Conservation (phyloP, 1,284 basidiomycete species). For the Puccinia novopanici region DNA sequence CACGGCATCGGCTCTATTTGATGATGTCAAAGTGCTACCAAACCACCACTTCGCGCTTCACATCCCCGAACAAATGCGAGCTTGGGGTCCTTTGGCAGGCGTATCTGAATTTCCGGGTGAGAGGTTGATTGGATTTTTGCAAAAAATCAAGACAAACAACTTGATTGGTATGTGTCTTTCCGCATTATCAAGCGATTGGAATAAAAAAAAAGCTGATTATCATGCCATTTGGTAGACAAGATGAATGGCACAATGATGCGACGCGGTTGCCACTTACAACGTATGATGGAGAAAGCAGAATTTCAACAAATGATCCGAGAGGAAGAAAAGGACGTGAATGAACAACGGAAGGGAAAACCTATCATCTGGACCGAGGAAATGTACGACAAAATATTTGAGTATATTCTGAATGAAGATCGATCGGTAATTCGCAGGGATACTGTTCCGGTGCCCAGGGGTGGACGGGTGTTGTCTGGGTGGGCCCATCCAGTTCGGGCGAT, state of each 20-base stretch:
- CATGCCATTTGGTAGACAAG: constrained; percentile 7
- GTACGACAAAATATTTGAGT: neutral
- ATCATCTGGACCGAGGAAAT: neutral
- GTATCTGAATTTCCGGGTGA: constrained; percentile 37
- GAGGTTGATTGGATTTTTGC: constrained; percentile 35
- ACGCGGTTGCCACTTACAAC: neutral
- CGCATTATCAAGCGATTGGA: neutral
- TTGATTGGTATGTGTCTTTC: constrained; percentile 12
- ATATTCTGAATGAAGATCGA: neutral
- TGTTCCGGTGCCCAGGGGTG: neutral
- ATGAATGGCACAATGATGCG: constrained; percentile 19
- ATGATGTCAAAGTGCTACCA: constrained; percentile 20
- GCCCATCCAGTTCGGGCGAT: neutral
- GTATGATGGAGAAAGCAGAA: neutral
- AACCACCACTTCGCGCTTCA: constrained; percentile 23
- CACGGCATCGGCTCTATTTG: neutral
- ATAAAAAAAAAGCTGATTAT: neutral
- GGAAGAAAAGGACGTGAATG: neutral
- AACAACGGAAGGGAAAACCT: neutral
- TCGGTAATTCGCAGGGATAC: neutral
- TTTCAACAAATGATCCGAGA: neutral
- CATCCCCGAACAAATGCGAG: constrained; percentile 25
- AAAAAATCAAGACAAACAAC: constrained; percentile 28
- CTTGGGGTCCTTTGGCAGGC: constrained; percentile 20
- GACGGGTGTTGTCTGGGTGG: neutral